Evolutionary conservation across 441 rosid species (phyloP), one percentile per base, ranked within the genome.

Genomic region (Adansonia grandidieri): DNA sequence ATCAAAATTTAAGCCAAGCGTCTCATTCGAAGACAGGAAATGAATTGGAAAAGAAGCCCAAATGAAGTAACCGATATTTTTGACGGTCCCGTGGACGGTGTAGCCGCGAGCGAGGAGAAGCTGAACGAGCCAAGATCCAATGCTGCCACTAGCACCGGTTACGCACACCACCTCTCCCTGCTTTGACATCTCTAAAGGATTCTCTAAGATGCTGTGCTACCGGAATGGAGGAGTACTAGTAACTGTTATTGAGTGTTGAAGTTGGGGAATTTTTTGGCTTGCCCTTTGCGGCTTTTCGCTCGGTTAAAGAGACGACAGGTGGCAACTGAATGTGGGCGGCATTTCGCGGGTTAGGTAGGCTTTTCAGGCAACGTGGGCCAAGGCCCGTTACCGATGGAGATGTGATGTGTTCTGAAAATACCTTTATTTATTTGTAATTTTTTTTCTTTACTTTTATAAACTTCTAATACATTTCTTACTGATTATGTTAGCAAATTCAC

Each of bases 141-240:
- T 95, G 83, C 92, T 84, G 45, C 98, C 98, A 83, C 98, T 95
- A 53, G 90, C 98, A 37, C 98, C 98, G 62, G 96, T 95, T 58
- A 95, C 93, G 78, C 94, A 90, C 9, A 85, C 90, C 9, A 24
- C 68, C 54, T 85, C 85, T 8, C 77, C 84, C n/a, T 72, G 76
- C 65, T 53, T 70, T 17, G 83, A 77, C 92, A 87, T 87, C 17
- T 44, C 44, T 69, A 4, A 22, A 19, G 1, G 67, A 50, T 71
- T 58, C 17, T 11, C 40, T 20, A n/a, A 4, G 45, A 5, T 66
- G 13, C 40, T 67, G 17, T 5, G 14, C 14, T 4, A 66, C 73
- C 13, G 40, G 9, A 45, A 3, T 48, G 0, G 24, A 64, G 44
- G 45, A 6, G 13, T 6, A 62, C 32, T n/a, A 28, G 64, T 60